Evolutionary conservation across 2,329 filamentous ascomycete species (phyloP), one percentile per base, ranked within the genome.

Genomic region (Pseudogymnoascus sp.): DNA sequence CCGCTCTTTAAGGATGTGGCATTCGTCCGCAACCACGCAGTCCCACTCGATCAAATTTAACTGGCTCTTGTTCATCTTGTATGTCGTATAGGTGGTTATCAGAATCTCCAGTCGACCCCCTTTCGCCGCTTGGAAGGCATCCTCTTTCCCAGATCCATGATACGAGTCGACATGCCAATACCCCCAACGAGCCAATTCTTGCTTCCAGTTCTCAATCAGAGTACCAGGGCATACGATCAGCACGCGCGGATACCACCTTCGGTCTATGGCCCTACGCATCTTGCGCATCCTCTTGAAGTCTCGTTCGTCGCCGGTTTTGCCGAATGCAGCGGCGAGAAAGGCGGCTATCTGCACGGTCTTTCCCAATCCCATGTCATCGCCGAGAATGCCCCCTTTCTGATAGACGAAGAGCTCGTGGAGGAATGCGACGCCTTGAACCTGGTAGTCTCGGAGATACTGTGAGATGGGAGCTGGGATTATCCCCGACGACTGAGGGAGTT

Each of bases 301-400:
- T 58, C 91, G 80, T 71, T 92, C 88, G 67, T 96, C 93, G 0
- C 87, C 93, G 0, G 89, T 95, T 75, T 99, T 99, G 6, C 94
- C 94, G 71, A 96, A 99, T 0, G 91, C 92, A 1, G 86, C 91
- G 0, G 91, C 90, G 20, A 99, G 77, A 66, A 99, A 97, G 0
- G 92, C 89, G 62, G 91, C 94, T 25, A 99, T 90, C 73, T 99
- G 94, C 2, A 99, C 90, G 0, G 94, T 99, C 74, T 99, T 99
- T 0, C 94, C 94, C 32, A 99, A 75, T 18, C 94, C 94, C 94
- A 99, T 99, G 69, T 99, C 94, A 70, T 99, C 94, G 2, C 93
- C 69, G 0, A 99, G 79, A 20, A 99, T 89, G 1, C 89, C 91
- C 1, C 94, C 94, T 67, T 87, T 88, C 70, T 99, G 94, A 66